Evolutionary conservation across 352 stramenopile genomes (phyloP), one percentile per base, ranked within the genome.

Genomic region (Phytophthora crassamura): DNA sequence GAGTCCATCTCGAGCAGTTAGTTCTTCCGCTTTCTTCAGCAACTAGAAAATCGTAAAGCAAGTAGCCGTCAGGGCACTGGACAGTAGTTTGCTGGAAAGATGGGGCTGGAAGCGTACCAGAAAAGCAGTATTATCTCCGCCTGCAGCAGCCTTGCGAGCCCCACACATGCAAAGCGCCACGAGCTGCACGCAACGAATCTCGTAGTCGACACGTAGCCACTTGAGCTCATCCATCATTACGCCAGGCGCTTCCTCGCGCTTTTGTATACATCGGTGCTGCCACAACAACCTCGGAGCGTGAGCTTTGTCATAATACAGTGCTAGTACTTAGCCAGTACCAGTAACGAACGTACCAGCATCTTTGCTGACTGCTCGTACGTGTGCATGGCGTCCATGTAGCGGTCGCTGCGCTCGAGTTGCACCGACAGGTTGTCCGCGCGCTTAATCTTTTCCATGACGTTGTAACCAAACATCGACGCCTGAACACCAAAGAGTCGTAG

Each of bases 161-260:
- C 83, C 81, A 55, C 77, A 71, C 50, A 91, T 69, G 58, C 83
- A 91, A n/a, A 91, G 60, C 10, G 80, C 77, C n/a, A 90, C 80
- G 18, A 91, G 70, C 42, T 89, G 80, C 5, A 88, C 83, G 54
- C 83, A 91, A 32, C 83, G 83, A 54, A 91, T 89, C 43, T 91
- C 81, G 36, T 91, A 91, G 47, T 91, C 83, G 42, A 89, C 82
- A 25, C 75, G 76, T 14, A 91, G 56, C 75, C 78, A 88, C 34
- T 89, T 87, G 30, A 86, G 41, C 54, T 91, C 83, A 58, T 91
- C 83, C 0, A 56, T 49, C 42, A 77, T 67, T 28, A 79, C 75
- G 46, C 85, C 76, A 28, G 69, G 61, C 3, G 78, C 63, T 39
- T 88, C 82, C 2, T 69, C 66, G 28, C 77, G 76, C 52, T 91